Percentiles rank a stretch among this genome's conserved stretches.
phyloP scores from a whole-genome alignment of 2,329 filamentous ascomycete genomes.

The Penicillium corylophilum region DNA sequence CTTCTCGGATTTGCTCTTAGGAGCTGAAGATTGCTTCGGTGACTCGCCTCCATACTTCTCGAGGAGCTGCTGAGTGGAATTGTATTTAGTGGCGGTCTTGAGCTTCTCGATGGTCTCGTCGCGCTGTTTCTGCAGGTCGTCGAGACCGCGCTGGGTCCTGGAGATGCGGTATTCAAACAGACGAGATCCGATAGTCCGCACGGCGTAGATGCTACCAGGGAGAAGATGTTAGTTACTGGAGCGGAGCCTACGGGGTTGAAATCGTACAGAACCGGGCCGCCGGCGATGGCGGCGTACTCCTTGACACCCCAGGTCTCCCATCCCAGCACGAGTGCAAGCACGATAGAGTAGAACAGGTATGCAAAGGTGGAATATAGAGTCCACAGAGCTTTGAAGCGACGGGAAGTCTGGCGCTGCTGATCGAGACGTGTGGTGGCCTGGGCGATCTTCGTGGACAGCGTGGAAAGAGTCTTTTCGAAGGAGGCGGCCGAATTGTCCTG shows the following conservation, averaged over 20 bases:
- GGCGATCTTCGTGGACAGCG: slow-evolving; percentile 78
- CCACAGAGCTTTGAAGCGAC: slow-evolving; percentile 79
- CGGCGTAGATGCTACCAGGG: slow-evolving; percentile 68
- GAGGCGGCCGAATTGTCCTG: slow-evolving; percentile 79
- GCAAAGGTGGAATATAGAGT: slow-evolving; percentile 88
- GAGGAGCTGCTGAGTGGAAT: slow-evolving; percentile 86
- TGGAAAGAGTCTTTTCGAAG: slow-evolving; percentile 87
- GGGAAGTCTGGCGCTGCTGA: slow-evolving; percentile 65
- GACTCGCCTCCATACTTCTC: slow-evolving; percentile 85
- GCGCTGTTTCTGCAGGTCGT: slow-evolving; percentile 74
- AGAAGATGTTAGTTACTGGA: slow-evolving; percentile 21
- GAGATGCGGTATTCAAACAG: slow-evolving; percentile 83
- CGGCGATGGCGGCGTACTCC: slow-evolving; percentile 77
- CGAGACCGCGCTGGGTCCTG: slow-evolving; percentile 65
- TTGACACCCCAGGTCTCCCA: slow-evolving; percentile 71
- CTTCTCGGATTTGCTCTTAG: slow-evolving; percentile 26
- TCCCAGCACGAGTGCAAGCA: slow-evolving; percentile 81
- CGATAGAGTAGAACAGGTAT: slow-evolving; percentile 82
- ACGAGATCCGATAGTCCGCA: slow-evolving; percentile 64
- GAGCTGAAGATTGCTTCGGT: slow-evolving; percentile 33
- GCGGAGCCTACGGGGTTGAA: slow-evolving; percentile 1
- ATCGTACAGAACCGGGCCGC: slow-evolving; percentile 72
- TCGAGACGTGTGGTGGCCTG: slow-evolving; percentile 73
- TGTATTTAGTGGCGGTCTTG: slow-evolving; percentile 92
- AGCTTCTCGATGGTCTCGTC: slow-evolving; percentile 88